A percentile compares a stretch with the other conserved stretches of the same genome.
phyloP scores from a whole-genome alignment of 73 alveolate species.

The Paramecium biaurelia region DNA sequence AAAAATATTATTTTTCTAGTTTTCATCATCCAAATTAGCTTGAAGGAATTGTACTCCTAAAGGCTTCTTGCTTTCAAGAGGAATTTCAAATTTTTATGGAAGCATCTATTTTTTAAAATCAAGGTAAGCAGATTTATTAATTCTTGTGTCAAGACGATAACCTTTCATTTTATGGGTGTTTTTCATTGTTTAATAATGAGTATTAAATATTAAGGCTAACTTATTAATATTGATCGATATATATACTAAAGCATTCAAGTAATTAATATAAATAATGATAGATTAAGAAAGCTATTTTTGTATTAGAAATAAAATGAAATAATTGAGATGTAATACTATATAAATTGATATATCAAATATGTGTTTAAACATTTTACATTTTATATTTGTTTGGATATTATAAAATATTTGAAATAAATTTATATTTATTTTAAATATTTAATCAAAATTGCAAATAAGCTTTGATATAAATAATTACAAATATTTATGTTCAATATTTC shows the following conservation, averaged over 20 bases:
- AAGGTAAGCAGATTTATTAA: neutral
- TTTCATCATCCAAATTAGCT: neutral
- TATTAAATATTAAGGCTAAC: conserved; percentile 17
- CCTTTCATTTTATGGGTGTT: neutral
- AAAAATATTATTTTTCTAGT: neutral
- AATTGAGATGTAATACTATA: neutral
- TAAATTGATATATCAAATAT: neutral
- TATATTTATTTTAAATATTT: neutral
- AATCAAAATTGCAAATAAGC: neutral
- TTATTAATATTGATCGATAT: neutral
- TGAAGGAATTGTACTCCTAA: neutral
- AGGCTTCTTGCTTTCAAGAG: neutral
- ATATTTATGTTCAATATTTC: neutral
- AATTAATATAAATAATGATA: neutral
- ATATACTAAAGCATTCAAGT: neutral
- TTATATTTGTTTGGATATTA: neutral
- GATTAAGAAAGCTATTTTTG: neutral
- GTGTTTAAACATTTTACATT: neutral
- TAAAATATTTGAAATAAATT: neutral
- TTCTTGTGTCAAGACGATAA: neutral
- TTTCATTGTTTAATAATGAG: neutral
- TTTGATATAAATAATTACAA: neutral
- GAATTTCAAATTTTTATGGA: conserved; percentile 3
- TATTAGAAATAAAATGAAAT: neutral
- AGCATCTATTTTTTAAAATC: conserved; percentile 7